phyloP scores from a whole-genome alignment of 352 stramenopile species.

The Pythium aquatile region DNA sequence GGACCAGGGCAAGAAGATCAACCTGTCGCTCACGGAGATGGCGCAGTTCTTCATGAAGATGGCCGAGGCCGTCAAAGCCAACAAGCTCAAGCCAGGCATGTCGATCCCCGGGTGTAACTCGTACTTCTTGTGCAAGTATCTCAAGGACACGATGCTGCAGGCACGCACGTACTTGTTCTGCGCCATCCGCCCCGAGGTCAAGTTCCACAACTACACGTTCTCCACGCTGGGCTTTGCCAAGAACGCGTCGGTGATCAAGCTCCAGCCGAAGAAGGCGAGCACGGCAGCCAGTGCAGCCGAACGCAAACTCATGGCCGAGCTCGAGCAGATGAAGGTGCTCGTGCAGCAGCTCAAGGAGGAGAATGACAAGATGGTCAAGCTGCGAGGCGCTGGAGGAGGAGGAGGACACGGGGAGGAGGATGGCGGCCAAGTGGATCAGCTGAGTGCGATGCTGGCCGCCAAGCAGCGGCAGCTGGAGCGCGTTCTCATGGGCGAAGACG shows the following conservation, averaged over 20 bases:
- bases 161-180: constrained; percentile 93
- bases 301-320: constrained; percentile 92
- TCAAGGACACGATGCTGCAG: constrained; percentile 96
- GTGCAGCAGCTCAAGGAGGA: constrained; percentile 81
- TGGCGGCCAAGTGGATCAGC: constrained; percentile 53
- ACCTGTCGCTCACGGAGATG: constrained; percentile 94
- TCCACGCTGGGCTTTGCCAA: constrained; percentile 94
- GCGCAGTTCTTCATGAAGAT: constrained; percentile 98
- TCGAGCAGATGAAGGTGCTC: constrained; percentile 92
- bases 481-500: constrained; percentile 55
- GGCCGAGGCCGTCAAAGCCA: constrained; percentile 92
- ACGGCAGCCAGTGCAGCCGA: constrained; percentile 88
- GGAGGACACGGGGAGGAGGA: constrained; percentile 29
- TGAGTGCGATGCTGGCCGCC: constrained; percentile 59
- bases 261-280: constrained; percentile 94
- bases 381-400: constrained; percentile 34
- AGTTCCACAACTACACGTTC: constrained; percentile 93
- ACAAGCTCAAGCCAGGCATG: constrained; percentile 93
- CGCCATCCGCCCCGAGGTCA: constrained; percentile 92
- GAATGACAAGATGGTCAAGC: constrained; percentile 76
- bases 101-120: constrained; percentile 94
- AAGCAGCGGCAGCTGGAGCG: constrained; percentile 76
- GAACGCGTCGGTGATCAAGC: constrained; percentile 94
- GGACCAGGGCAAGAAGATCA: constrained; percentile 96
- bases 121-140: constrained; percentile 95